A percentile compares a stretch with the other conserved stretches of the same genome.
Evolutionary conservation across 2,329 filamentous ascomycete species (phyloP).

Genomic region (Fusarium nelsonii): DNA sequence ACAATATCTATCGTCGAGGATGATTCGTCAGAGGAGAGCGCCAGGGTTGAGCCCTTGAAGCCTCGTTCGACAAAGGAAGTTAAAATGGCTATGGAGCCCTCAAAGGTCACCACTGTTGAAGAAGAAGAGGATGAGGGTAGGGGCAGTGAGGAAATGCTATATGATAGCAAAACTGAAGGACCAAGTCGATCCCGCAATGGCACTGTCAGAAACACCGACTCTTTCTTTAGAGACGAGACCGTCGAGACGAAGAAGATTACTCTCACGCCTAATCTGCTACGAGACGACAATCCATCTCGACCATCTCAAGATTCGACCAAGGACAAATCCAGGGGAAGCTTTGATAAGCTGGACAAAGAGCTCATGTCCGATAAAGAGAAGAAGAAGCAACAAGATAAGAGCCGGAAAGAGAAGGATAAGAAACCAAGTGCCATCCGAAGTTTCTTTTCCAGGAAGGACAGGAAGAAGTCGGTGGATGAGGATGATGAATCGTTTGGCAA

Average conservation of each 20-base stretch:
- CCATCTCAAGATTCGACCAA: constrained; percentile 64
- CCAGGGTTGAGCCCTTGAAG: constrained; percentile 68
- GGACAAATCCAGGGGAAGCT: constrained; percentile 72
- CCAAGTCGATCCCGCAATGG: constrained; percentile 81
- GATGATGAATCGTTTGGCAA: constrained; percentile 73
- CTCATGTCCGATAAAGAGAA: constrained; percentile 77
- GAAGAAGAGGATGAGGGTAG: constrained; percentile 54
- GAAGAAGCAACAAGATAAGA: constrained; percentile 78
- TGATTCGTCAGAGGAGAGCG: constrained; percentile 62
- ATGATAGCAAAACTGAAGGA: constrained; percentile 65
- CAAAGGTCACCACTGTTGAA: constrained; percentile 51
- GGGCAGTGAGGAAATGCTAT: constrained; percentile 76
- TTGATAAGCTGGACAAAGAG: constrained; percentile 74
- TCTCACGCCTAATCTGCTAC: constrained; percentile 89
- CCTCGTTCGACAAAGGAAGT: constrained; percentile 59
- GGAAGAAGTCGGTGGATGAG: constrained; percentile 67
- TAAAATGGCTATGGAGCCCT: constrained; percentile 51
- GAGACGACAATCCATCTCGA: constrained; percentile 77
- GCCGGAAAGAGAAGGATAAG: constrained; percentile 79
- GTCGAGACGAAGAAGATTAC: constrained; percentile 98
- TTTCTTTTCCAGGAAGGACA: constrained; percentile 73
- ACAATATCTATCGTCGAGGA: constrained; percentile 49
- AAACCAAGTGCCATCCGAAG: constrained; percentile 69
- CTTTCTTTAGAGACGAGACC: constrained; percentile 96
- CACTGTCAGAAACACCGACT: constrained; percentile 90